phyloP scores from a whole-genome alignment of 495 filamentous ascomycete genomes.

The Xylaria bambusicola region DNA sequence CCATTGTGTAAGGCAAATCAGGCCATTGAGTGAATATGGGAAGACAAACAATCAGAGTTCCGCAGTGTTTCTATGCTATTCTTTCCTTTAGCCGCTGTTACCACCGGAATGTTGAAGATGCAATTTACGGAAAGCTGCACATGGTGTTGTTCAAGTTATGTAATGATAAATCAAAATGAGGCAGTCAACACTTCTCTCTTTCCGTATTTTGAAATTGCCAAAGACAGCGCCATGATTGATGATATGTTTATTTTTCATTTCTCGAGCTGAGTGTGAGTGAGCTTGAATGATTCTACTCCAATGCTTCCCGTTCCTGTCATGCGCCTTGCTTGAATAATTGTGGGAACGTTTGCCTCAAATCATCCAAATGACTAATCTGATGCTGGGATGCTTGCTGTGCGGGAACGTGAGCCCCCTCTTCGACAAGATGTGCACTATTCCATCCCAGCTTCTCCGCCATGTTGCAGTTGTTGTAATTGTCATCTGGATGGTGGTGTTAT shows the following conservation, averaged over 20 bases:
- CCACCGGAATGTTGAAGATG: no score
- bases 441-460: conserved; percentile 67
- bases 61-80: no score
- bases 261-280: background rate
- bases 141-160: no score
- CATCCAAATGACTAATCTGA: conserved; percentile 61
- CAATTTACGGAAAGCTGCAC: no score
- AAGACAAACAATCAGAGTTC: no score
- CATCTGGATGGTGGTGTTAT: conserved; percentile 60
- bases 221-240: no score
- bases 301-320: background rate
- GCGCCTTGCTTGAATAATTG: conserved; percentile 57
- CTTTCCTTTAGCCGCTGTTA: no score
- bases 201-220: no score
- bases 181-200: no score
- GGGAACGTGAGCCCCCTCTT: conserved; percentile 57
- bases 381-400: conserved; percentile 54
- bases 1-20: no score
- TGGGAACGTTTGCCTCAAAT: conserved; percentile 64
- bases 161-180: no score
- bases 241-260: background rate
- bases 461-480: conserved; percentile 66
- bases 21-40: no score
- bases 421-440: conserved; percentile 67
- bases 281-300: background rate